These are phyloP conservation scores for Aspergillus sp. DNA, from an alignment of 2,329 filamentous ascomycete genomes.

Conservation along the genomic window DNA sequence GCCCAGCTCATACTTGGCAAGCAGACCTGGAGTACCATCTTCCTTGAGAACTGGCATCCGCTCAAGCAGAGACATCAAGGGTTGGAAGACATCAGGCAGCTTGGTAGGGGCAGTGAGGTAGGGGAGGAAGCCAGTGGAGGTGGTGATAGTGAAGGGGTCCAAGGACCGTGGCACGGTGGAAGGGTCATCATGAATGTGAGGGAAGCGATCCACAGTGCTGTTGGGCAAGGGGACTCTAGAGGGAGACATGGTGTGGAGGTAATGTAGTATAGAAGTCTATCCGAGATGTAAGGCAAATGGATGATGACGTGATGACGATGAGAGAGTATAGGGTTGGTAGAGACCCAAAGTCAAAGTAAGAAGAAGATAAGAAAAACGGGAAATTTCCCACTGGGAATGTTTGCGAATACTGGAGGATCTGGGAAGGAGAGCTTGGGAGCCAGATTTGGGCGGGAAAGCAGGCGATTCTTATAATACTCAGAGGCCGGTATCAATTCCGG, in stretches of 20 bases:
- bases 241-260: conserved; percentile 37
- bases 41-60: conserved; percentile 77
- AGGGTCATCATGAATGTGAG: conserved; percentile 48
- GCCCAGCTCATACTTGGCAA: conserved; percentile 73
- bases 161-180: conserved; percentile 41
- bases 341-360: conserved; percentile 5
- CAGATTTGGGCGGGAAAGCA: conserved; percentile 32
- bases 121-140: conserved; percentile 49
- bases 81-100: conserved; percentile 72
- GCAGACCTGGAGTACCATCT: conserved; percentile 72
- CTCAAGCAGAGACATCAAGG: conserved; percentile 70
- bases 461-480: conserved; percentile 44
- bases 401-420: conserved; percentile 15
- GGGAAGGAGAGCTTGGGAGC: conserved; percentile 17
- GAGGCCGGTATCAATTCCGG: conserved; percentile 52
- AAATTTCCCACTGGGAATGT: conserved; percentile 1
- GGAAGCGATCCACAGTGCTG: conserved; percentile 42
- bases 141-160: conserved; percentile 52
- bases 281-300: conserved; percentile 1
- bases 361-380: conserved; percentile 16
- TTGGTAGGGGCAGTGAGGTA: conserved; percentile 42
- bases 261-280: neutral
- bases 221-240: conserved; percentile 32
- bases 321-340: conserved; percentile 3
- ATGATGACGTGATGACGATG: conserved; percentile 7